Evolutionary conservation across 352 stramenopile genomes (phyloP).

Genomic region (Phytophthora niederhauseri): DNA sequence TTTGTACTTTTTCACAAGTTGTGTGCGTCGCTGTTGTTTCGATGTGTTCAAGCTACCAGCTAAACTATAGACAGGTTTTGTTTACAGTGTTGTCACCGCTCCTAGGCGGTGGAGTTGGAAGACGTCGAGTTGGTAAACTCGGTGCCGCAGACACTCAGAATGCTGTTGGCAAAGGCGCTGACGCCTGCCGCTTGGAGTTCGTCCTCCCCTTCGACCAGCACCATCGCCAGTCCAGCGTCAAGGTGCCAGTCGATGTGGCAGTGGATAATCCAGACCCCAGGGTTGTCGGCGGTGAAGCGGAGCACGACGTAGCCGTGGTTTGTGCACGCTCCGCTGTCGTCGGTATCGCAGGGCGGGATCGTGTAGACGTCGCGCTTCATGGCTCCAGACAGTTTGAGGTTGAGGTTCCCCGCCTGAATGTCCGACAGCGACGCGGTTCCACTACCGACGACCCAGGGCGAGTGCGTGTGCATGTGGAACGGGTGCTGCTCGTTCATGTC

Average conservation of each 20-base stretch:
- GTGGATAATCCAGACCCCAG: conserved; percentile 44
- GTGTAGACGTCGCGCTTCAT: conserved; percentile 34
- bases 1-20: conserved; percentile 24
- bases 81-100: not conserved
- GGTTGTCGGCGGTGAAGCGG: conserved; percentile 40
- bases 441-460: conserved; percentile 30
- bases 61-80: not conserved
- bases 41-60: not conserved
- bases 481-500: conserved; percentile 42
- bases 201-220: conserved; percentile 30
- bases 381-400: conserved; percentile 16
- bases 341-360: conserved; percentile 29
- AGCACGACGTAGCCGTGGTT: conserved; percentile 36
- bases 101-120: conserved; percentile 25
- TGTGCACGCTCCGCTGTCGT: conserved; percentile 19
- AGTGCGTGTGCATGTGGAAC: conserved; percentile 42
- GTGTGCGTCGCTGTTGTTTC: not conserved
- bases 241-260: conserved; percentile 50
- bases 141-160: conserved; percentile 31
- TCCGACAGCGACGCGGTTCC: conserved; percentile 20
- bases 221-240: conserved; percentile 33
- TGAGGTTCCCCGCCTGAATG: conserved; percentile 14
- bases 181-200: conserved; percentile 24
- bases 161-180: conserved; percentile 21
- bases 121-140: conserved; percentile 26